These are phyloP conservation scores for Gossypium arboreum DNA, from an alignment of 345 rosid genomes.

Conservation along the genomic window DNA sequence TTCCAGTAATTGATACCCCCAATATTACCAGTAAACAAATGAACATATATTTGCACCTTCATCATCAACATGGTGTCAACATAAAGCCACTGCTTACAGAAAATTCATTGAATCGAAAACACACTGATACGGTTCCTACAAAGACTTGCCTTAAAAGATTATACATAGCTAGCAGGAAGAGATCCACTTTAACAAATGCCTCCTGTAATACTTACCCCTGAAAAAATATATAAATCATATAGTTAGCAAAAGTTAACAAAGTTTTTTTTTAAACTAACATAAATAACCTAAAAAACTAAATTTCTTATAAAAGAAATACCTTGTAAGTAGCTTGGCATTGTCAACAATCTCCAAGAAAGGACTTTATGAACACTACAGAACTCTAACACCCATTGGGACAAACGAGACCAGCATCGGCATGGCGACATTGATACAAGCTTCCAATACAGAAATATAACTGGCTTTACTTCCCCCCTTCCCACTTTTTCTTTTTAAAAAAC, in stretches of 20 bases:
- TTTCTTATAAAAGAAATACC: slow-evolving; percentile 24
- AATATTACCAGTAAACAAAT: not conserved
- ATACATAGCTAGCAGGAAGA: slow-evolving; percentile 8
- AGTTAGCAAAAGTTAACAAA: not conserved
- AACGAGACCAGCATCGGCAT: slow-evolving; percentile 19
- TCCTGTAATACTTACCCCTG: slow-evolving; percentile 16
- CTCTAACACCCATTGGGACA: not conserved
- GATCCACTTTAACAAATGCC: slow-evolving; percentile 9
- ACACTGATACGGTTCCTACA: not conserved
- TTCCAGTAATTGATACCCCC: too few species aligned
- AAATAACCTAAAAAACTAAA: not conserved
- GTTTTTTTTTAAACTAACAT: not conserved
- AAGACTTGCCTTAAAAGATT: slow-evolving; percentile 16
- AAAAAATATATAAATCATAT: not conserved
- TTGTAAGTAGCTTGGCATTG: slow-evolving; percentile 17
- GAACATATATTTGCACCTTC: not conserved
- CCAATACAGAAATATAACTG: too few species aligned
- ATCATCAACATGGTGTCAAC: not conserved
- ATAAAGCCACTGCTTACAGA: slow-evolving; percentile 3
- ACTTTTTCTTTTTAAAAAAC: slow-evolving; percentile 59
- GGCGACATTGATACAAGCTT: slow-evolving; percentile 24
- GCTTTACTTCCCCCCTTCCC: slow-evolving; percentile 33
- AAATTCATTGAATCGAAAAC: not conserved
- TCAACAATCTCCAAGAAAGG: slow-evolving; percentile 29
- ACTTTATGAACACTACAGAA: slow-evolving; percentile 7